Evolutionary conservation across 805 yeast genomes (phyloP).

Genomic region (Candida manassasensis): DNA sequence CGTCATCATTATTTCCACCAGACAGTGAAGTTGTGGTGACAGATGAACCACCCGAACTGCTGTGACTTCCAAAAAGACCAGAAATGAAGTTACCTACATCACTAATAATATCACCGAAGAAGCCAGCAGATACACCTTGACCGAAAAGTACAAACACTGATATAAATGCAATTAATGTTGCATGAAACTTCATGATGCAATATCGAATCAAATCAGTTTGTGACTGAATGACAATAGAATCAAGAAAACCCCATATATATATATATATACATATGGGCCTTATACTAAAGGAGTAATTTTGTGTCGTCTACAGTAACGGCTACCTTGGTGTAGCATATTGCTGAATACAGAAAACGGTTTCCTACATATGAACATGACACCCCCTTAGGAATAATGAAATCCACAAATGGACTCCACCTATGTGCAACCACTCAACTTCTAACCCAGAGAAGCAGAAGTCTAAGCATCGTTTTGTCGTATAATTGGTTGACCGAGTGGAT

Average conservation of each 20-base stretch:
- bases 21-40: not conserved
- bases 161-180: not conserved
- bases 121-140: constrained; percentile 1
- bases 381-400: too few relatives aligned
- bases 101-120: constrained; percentile 1
- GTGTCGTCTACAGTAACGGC: too few relatives aligned
- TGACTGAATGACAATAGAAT: not conserved
- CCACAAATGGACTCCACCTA: too few relatives aligned
- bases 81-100: not conserved
- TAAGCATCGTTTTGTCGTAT: too few relatives aligned
- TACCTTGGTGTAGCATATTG: too few relatives aligned
- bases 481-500: too few relatives aligned
- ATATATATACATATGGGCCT: constrained; percentile 1
- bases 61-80: constrained; percentile 4
- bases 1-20: not conserved
- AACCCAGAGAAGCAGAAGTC: too few relatives aligned
- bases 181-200: constrained; percentile 1
- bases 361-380: too few relatives aligned
- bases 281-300: too few relatives aligned
- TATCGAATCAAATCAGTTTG: not conserved
- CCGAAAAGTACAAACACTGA: not conserved
- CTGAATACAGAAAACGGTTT: too few relatives aligned
- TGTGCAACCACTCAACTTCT: too few relatives aligned
- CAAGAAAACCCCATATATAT: not conserved
- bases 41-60: not conserved